These are phyloP conservation scores for Penicillium glabrum DNA, from an alignment of 2,329 filamentous ascomycete genomes.

Conservation along the genomic window DNA sequence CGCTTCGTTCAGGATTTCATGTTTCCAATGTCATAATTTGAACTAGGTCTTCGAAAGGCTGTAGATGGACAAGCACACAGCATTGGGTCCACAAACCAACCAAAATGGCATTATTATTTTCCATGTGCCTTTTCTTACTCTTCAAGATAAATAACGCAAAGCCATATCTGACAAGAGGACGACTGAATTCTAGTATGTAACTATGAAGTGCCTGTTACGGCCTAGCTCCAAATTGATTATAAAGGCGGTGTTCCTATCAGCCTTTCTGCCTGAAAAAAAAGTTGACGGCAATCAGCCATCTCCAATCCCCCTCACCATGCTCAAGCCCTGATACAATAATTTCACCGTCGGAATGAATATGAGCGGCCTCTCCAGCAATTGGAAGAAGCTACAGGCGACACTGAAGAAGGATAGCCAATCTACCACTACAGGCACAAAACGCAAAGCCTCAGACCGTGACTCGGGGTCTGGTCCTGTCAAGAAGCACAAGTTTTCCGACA, in stretches of 20 bases:
- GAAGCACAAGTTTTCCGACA: slow-evolving; percentile 32
- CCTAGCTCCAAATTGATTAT: neutral
- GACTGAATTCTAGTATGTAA: neutral
- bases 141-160: neutral
- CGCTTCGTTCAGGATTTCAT: neutral
- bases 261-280: slow-evolving; percentile 7
- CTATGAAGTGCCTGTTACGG: neutral
- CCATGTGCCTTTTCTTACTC: neutral
- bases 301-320: slow-evolving; percentile 20
- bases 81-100: neutral
- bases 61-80: neutral
- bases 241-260: slow-evolving; percentile 3
- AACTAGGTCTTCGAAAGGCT: neutral
- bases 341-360: slow-evolving; percentile 40
- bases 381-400: slow-evolving; percentile 52
- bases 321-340: slow-evolving; percentile 10
- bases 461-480: slow-evolving; percentile 32
- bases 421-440: slow-evolving; percentile 26
- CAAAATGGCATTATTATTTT: neutral
- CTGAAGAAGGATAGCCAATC: slow-evolving; percentile 35
- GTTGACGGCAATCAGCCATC: neutral
- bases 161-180: neutral
- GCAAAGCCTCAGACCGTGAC: slow-evolving; percentile 35
- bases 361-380: slow-evolving; percentile 49
- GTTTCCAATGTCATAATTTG: neutral